These are phyloP conservation scores for Colletotrichum sp. DNA, from an alignment of 2,329 filamentous ascomycete species.

Conservation along the genomic window DNA sequence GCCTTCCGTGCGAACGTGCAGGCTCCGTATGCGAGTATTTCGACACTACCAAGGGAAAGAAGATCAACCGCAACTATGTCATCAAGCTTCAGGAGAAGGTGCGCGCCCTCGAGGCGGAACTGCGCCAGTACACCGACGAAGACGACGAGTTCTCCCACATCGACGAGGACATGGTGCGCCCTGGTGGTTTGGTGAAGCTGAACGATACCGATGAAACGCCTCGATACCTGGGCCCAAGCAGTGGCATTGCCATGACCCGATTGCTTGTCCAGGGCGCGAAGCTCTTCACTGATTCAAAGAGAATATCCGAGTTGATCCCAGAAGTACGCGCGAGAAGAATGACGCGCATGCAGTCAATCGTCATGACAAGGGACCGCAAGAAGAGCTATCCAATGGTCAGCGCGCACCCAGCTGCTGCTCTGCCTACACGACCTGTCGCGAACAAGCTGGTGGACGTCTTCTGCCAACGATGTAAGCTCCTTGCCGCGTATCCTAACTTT, in stretches of 20 bases:
- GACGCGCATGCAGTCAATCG: constrained; percentile 63
- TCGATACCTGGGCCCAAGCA: constrained; percentile 90
- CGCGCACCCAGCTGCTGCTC: constrained; percentile 75
- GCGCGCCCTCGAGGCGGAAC: constrained; percentile 79
- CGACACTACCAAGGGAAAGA: constrained; percentile 84
- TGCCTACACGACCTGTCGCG: constrained; percentile 77
- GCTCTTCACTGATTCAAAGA: constrained; percentile 87
- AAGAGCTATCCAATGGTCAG: constrained; percentile 94
- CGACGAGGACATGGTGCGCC: constrained; percentile 84
- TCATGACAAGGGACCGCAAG: constrained; percentile 64
- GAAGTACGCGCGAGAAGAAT: constrained; percentile 67
- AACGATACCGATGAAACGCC: constrained; percentile 84
- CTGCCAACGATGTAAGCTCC: constrained; percentile 74
- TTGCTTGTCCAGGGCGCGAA: constrained; percentile 97
- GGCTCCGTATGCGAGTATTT: constrained; percentile 95
- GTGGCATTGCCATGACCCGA: constrained; percentile 92
- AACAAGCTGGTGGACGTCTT: constrained; percentile 85
- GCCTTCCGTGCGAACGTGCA: constrained; percentile 89
- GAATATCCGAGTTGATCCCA: constrained; percentile 90
- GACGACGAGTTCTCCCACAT: constrained; percentile 73
- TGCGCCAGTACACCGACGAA: constrained; percentile 79
- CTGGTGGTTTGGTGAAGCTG: constrained; percentile 83
- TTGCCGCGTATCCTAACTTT: neutral
- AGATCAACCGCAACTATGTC: constrained; percentile 90
- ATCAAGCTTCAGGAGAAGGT: constrained; percentile 90